Conservation (phyloP, 2,329 filamentous ascomycete species). For the Venturia oleaginea region DNA sequence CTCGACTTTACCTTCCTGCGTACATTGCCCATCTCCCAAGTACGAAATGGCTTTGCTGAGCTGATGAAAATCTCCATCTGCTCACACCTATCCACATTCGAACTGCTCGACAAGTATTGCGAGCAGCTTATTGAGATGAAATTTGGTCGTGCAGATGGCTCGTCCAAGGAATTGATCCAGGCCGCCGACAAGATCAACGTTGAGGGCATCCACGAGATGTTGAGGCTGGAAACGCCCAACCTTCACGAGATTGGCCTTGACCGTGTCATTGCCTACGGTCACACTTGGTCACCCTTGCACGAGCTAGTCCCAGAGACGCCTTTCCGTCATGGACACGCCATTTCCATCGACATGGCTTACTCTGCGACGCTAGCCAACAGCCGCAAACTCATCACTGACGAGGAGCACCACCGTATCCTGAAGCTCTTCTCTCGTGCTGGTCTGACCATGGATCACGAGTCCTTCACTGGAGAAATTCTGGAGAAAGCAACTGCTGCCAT, state of each 20-base stretch:
- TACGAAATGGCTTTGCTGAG: slow-evolving; percentile 66
- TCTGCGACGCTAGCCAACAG: slow-evolving; percentile 58
- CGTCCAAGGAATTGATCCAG: slow-evolving; percentile 45
- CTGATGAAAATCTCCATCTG: slow-evolving; percentile 69
- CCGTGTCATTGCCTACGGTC: slow-evolving; percentile 64
- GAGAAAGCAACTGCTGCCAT: slow-evolving; percentile 60
- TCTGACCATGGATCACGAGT: slow-evolving; percentile 60
- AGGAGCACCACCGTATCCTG: slow-evolving; percentile 54
- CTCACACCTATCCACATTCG: slow-evolving; percentile 55
- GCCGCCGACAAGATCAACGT: slow-evolving; percentile 60
- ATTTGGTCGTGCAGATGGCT: slow-evolving; percentile 53
- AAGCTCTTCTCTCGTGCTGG: slow-evolving; percentile 61
- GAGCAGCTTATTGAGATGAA: slow-evolving; percentile 56
- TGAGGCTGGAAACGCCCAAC: slow-evolving; percentile 64
- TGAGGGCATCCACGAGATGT: slow-evolving; percentile 63
- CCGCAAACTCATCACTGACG: slow-evolving; percentile 50
- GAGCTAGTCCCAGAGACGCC: slow-evolving; percentile 61
- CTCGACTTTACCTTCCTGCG: slow-evolving; percentile 65
- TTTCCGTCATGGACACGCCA: slow-evolving; percentile 63
- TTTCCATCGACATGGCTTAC: slow-evolving; percentile 69
- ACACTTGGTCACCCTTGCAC: slow-evolving; percentile 66
- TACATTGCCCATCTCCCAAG: slow-evolving; percentile 56
- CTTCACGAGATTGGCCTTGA: slow-evolving; percentile 65
- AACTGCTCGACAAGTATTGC: slow-evolving; percentile 59
- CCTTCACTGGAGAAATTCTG: slow-evolving; percentile 57